Base-by-base conservation (phyloP, 2,329 filamentous ascomycete genomes). In the Ophiostoma ips region DNA sequence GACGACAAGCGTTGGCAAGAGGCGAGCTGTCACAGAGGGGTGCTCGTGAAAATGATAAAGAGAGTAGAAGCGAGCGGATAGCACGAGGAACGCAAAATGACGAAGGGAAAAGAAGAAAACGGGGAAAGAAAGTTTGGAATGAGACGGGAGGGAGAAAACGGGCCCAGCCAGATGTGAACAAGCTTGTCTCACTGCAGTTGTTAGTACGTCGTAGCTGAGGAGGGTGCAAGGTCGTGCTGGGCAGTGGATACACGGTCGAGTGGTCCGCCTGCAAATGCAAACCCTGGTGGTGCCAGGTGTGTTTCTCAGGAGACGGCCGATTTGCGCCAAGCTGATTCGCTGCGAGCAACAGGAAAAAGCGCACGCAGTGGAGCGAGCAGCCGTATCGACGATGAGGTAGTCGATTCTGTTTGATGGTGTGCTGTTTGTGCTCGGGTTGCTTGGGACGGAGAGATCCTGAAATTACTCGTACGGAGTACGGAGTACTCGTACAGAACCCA, bases 271-370 rank as follows among this genome's bases (percentile, higher is more conserved):
- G 28, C 30, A 38, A 38, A 38, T 38, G 50, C 37, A 31, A 41
- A 40, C 40, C 48, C 34, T 38, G 3, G 11, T 16, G 40, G n/a
- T 8, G 24, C 3, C 5, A 30, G 40, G 21, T 15, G 33, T 53
- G 51, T 45, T 50, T 50, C 51, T 50, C 21, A 45, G 48, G 48
- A 30, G 48, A 53, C 48, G 31, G 21, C 8, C 18, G 40, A 40
- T 36, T 15, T 34, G 50, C 21, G 50, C 50, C 50, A 52, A 52
- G 50, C 40, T 41, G 50, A 52, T 49, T 46, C 44, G 50, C 36
- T 52, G 41, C 47, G 38, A 30, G 43, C 35, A 49, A 46, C 30
- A 43, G 12, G 34, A 45, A 52, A 31, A 37, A 37, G 34, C 18
- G 35, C 35, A 18, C 13, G 28, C 46, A 30, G 46, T 48, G 46